A percentile compares a stretch with the other conserved stretches of the same genome.
phyloP scores from a whole-genome alignment of 2,329 filamentous ascomycete species.

The Elsinoe batatas region DNA sequence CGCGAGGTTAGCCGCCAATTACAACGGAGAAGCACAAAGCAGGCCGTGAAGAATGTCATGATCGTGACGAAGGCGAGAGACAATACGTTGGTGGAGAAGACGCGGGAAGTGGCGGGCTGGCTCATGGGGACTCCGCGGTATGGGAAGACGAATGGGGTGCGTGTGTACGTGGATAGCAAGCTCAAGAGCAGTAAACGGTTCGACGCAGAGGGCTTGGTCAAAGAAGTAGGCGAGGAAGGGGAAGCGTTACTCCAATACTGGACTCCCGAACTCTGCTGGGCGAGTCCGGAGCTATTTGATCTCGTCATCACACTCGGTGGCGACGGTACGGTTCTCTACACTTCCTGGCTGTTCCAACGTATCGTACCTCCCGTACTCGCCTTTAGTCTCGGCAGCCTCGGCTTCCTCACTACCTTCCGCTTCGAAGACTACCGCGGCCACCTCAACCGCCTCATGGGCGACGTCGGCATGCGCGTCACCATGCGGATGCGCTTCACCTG shows the following conservation, averaged over 20 bases:
- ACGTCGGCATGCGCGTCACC: constrained; percentile 86
- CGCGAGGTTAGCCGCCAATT: constrained; percentile 93
- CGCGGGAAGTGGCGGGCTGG: constrained; percentile 79
- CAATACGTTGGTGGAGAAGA: constrained; percentile 82
- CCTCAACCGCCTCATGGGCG: constrained; percentile 82
- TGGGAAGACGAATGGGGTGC: constrained; percentile 79
- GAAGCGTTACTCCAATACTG: constrained; percentile 84
- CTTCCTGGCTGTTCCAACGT: constrained; percentile 85
- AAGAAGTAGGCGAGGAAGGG: constrained; percentile 60
- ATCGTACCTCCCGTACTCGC: constrained; percentile 77
- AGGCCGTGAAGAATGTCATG: constrained; percentile 90
- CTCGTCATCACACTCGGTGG: constrained; percentile 81
- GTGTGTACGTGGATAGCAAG: constrained; percentile 97
- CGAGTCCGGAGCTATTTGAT: constrained; percentile 87
- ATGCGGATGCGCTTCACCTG: constrained; percentile 98
- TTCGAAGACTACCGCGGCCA: constrained; percentile 82
- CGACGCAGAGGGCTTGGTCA: constrained; percentile 60
- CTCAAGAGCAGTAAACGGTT: constrained; percentile 82
- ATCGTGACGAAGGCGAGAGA: constrained; percentile 97
- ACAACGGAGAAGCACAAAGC: constrained; percentile 81
- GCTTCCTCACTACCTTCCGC: constrained; percentile 81
- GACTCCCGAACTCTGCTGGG: constrained; percentile 94
- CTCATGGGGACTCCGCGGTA: constrained; percentile 79
- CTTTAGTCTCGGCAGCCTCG: constrained; percentile 73
- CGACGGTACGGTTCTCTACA: constrained; percentile 79